Conservation (phyloP, 805 yeast species). For the Vanderwaltozyma yarrowii region DNA sequence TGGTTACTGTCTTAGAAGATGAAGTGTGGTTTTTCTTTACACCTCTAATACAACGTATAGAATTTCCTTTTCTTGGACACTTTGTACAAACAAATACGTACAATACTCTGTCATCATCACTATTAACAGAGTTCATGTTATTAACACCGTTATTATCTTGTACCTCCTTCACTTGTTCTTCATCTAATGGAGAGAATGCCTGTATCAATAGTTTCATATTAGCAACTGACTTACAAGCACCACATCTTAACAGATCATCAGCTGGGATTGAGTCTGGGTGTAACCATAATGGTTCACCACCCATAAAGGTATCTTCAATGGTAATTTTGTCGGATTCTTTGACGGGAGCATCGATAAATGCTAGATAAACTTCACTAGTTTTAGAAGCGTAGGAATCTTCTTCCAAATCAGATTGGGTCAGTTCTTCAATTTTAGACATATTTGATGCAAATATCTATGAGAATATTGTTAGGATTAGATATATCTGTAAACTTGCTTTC, state of each 20-base stretch:
- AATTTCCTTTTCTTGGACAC: conserved; percentile 64
- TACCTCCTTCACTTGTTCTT: conserved; percentile 18
- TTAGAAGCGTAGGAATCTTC: conserved; percentile 13
- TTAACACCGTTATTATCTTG: conserved; percentile 7
- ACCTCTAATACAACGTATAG: conserved; percentile 70
- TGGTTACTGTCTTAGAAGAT: conserved; percentile 31
- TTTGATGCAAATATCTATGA: too few relatives aligned
- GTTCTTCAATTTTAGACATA: conserved; percentile 6
- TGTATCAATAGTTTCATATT: conserved; percentile 64
- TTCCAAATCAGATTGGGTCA: conserved; percentile 16
- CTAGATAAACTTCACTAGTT: conserved; percentile 40
- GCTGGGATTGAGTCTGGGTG: conserved; percentile 49
- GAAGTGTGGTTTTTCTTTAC: conserved; percentile 48
- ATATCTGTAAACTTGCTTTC: too few relatives aligned
- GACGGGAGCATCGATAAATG: conserved; percentile 55
- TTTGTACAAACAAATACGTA: conserved; percentile 71
- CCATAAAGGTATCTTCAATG: conserved; percentile 53
- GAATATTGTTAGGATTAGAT: too few relatives aligned
- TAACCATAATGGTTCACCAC: conserved; percentile 73
- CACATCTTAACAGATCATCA: conserved; percentile 46
- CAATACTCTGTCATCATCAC: conserved; percentile 61
- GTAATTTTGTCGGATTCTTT: conserved; percentile 35
- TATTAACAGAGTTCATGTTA: conserved; percentile 25
- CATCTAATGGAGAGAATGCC: conserved; percentile 67
- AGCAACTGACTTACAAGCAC: conserved; percentile 41